These are phyloP conservation scores for Colletotrichum tabaci DNA, from an alignment of 2,329 filamentous ascomycete species.

Conservation along the genomic window DNA sequence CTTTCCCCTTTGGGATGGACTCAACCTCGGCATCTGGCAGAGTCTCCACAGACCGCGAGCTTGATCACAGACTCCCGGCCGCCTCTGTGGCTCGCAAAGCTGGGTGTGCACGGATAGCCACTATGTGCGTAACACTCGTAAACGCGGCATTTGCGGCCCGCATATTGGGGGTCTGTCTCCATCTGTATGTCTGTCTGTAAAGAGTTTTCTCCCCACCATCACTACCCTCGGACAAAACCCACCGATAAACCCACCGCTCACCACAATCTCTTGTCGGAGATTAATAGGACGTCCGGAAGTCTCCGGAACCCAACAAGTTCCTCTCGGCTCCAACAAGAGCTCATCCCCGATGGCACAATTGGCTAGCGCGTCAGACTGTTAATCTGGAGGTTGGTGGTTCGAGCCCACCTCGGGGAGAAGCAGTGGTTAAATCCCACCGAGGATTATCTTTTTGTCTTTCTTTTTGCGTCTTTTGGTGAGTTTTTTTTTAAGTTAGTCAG, in stretches of 20 bases:
- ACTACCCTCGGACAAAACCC: background rate
- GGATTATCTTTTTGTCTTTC: background rate
- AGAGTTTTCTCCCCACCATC: no score
- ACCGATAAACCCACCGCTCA: background rate
- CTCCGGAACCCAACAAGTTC: constrained; percentile 1
- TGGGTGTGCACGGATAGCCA: no score
- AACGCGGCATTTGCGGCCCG: no score
- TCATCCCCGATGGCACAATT: constrained; percentile 43
- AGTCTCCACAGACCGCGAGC: background rate
- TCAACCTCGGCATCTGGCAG: no score
- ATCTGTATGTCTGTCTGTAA: no score
- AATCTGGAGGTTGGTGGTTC: constrained; percentile 44
- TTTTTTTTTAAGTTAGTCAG: no score
- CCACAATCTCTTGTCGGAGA: background rate
- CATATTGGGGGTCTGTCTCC: no score
- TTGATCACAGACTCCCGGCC: background rate
- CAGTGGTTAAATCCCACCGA: constrained; percentile 26
- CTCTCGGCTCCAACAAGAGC: constrained; percentile 23
- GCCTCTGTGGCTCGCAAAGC: background rate
- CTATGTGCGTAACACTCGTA: no score
- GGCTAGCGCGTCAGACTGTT: constrained; percentile 44
- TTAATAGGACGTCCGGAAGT: background rate
- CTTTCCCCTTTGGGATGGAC: background rate
- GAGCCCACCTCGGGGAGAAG: constrained; percentile 41
- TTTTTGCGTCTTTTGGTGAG: background rate